Conservation (phyloP, 2,329 filamentous ascomycete genomes). For the Ophiocordyceps robertsii region DNA sequence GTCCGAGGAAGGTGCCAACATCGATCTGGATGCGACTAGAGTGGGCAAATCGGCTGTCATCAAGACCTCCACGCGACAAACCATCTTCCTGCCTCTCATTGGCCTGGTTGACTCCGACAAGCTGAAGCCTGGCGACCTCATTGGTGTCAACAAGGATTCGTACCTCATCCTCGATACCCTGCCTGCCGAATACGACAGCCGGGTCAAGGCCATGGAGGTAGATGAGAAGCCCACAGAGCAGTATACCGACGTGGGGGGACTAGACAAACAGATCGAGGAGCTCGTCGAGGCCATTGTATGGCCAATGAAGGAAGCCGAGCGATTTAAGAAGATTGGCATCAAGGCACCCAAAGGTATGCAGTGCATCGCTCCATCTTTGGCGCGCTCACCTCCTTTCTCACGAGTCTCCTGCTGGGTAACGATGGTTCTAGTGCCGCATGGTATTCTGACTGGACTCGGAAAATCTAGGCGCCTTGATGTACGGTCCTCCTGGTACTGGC, state of each 20-base stretch:
- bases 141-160: slow-evolving; percentile 98
- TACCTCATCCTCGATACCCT: slow-evolving; percentile 95
- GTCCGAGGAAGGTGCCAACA: slow-evolving; percentile 94
- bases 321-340: slow-evolving; percentile 99
- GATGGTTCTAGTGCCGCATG: not conserved
- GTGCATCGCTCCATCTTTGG: not conserved
- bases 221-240: slow-evolving; percentile 99
- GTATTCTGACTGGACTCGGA: not conserved
- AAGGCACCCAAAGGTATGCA: slow-evolving; percentile 88
- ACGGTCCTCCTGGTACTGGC: slow-evolving; percentile 81
- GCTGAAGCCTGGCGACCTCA: slow-evolving; percentile 89
- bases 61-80: slow-evolving; percentile 97
- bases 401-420: not conserved
- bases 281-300: slow-evolving; percentile 96
- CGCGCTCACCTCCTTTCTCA: not conserved
- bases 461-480: slow-evolving; percentile 79
- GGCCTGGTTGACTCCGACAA: slow-evolving; percentile 92
- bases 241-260: slow-evolving; percentile 91
- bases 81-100: slow-evolving; percentile 95
- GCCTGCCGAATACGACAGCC: slow-evolving; percentile 94
- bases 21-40: slow-evolving; percentile 90
- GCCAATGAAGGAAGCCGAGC: slow-evolving; percentile 99
- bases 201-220: slow-evolving; percentile 99
- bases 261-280: slow-evolving; percentile 99
- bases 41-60: slow-evolving; percentile 98